These are phyloP conservation scores for Paecilomyces sp. DNA, from an alignment of 2,329 filamentous ascomycete species.

Conservation along the genomic window DNA sequence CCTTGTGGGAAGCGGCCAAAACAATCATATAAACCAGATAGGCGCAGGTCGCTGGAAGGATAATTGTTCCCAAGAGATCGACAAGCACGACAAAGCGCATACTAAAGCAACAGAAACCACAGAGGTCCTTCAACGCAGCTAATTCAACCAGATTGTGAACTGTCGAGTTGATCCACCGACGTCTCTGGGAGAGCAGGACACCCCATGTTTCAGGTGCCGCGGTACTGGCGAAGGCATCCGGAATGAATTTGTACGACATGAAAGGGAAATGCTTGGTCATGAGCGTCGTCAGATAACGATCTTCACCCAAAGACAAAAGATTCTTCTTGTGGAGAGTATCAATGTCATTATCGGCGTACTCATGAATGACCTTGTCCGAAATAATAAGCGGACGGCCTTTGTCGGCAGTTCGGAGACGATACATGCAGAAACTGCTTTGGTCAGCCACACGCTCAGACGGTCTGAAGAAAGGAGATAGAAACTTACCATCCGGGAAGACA, in stretches of 20 bases:
- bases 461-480: neutral
- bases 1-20: conserved; percentile 58
- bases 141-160: conserved; percentile 93
- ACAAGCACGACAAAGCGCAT: conserved; percentile 97
- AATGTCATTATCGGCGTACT: conserved; percentile 82
- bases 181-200: conserved; percentile 91
- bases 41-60: conserved; percentile 78
- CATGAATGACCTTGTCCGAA: conserved; percentile 74
- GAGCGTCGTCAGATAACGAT: conserved; percentile 92
- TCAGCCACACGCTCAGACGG: conserved; percentile 26
- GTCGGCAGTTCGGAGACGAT: conserved; percentile 87
- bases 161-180: conserved; percentile 99
- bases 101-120: conserved; percentile 97
- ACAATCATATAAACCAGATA: conserved; percentile 90
- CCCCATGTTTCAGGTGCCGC: conserved; percentile 92
- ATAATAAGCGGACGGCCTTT: conserved; percentile 93
- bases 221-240: conserved; percentile 87
- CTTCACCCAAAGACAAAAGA: conserved; percentile 83
- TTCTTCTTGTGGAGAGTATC: conserved; percentile 97
- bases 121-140: conserved; percentile 84
- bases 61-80: conserved; percentile 86
- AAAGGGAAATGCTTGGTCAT: conserved; percentile 97
- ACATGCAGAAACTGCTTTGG: conserved; percentile 85
- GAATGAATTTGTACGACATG: conserved; percentile 95
- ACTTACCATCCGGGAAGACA: conserved; percentile 98